Evolutionary conservation across 768 basidiomycete genomes (phyloP).

Genomic region (Cyclocybe aegerita): DNA sequence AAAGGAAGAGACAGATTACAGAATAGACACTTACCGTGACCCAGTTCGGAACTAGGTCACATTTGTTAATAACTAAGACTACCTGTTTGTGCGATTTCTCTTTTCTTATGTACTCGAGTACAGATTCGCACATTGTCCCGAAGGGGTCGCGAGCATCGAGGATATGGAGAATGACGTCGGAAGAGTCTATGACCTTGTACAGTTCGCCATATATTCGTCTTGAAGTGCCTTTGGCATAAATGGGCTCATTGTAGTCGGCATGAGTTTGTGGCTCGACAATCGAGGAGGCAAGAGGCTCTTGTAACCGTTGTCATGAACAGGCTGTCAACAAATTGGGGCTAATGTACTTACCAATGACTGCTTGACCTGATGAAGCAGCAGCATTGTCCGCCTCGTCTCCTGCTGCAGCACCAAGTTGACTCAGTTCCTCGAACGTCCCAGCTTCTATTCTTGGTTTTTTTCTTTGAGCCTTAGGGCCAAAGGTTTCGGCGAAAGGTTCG

Average conservation of each 20-base stretch:
- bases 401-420: slow-evolving; percentile 58
- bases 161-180: slow-evolving; percentile 93
- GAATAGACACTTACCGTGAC: slow-evolving; percentile 72
- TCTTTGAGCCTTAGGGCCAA: slow-evolving; percentile 93
- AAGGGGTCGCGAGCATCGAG: slow-evolving; percentile 94
- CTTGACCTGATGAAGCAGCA: slow-evolving; percentile 34
- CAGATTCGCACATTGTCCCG: slow-evolving; percentile 93
- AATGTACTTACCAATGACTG: slow-evolving; percentile 42
- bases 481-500: slow-evolving; percentile 92
- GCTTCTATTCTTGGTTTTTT: slow-evolving; percentile 86
- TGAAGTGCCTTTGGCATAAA: slow-evolving; percentile 94
- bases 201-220: slow-evolving; percentile 95
- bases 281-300: slow-evolving; percentile 50
- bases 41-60: slow-evolving; percentile 98
- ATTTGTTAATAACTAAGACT: slow-evolving; percentile 96
- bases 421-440: slow-evolving; percentile 91
- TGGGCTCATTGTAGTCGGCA: slow-evolving; percentile 83
- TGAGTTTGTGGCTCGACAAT: slow-evolving; percentile 59
- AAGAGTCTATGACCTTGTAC: slow-evolving; percentile 99
- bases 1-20: not conserved
- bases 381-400: slow-evolving; percentile 52
- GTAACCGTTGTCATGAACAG: not conserved
- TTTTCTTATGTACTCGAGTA: slow-evolving; percentile 89
- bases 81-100: slow-evolving; percentile 98
- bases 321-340: not conserved